Evolutionary conservation across 2,329 filamentous ascomycete genomes (phyloP), one percentile per base, ranked within the genome.

Genomic region (Diaporthe longicolla): DNA sequence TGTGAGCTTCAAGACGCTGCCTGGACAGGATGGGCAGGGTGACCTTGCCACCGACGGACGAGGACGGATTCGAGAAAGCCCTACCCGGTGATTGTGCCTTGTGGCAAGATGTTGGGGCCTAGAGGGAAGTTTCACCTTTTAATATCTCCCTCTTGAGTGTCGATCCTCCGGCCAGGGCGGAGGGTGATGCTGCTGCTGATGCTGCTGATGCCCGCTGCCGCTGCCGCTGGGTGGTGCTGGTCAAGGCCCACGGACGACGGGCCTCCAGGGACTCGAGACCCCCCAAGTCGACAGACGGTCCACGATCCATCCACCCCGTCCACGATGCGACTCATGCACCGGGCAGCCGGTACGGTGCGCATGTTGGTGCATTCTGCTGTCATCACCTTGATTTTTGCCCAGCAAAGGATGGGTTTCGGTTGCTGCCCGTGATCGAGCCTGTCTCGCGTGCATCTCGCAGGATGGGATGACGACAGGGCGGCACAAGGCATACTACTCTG

Each of bases 111-210:
- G 45, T 61, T 63, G 57, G 21, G 29, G 35, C 63, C 63, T 54
- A 32, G 43, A 37, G 69, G 69, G 58, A 11, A 52, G 70, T 71
- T 71, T 71, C 70, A 71, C 57, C 57, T 61, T 71, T 71, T 63
- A 63, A 54, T 50, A 54, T 55, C n/a, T 52, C 32, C 61, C 17
- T 55, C 9, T 13, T 4, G 45, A 32, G 10, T 45, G 45, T 24
- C 54, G 70, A 71, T 71, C 57, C 57, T 55, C 7, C 35, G 57
- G 55, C 55, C 55, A 52, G 32, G 26, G 55, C 24, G 43, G 52
- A 43, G 40, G 15, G 40, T 43, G 40, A 43, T 43, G 40, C 40
- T 43, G 40, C 40, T 43, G n/a, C 1, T 19, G 29, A 17, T 52
- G 43, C 24, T 59, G 55, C 37, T 37, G 35, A 24, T 52, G 58